These are phyloP conservation scores for Erythrophleum ivorense DNA, from an alignment of 331 rosid genomes.

Conservation along the genomic window DNA sequence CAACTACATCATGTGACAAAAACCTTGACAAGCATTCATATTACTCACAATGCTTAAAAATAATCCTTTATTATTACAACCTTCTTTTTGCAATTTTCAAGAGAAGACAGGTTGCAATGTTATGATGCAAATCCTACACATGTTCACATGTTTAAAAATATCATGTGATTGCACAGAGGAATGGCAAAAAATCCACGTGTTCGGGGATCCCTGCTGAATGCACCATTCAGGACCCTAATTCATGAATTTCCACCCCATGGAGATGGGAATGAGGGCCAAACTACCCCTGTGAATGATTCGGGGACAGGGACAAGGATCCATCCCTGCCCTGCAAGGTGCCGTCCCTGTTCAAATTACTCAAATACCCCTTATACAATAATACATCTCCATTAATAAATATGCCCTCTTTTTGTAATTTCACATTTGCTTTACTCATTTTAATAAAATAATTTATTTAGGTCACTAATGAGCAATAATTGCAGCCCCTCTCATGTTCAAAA, in stretches of 20 bases:
- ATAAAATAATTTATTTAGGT: too few species aligned
- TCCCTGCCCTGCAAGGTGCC: too few species aligned
- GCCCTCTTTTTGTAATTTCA: too few species aligned
- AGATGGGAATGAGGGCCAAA: background rate
- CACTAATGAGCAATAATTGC: too few species aligned
- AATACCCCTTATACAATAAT: too few species aligned
- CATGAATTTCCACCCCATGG: background rate
- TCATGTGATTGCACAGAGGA: background rate
- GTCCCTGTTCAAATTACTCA: background rate
- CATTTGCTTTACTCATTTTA: too few species aligned
- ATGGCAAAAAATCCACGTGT: background rate
- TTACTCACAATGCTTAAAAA: background rate
- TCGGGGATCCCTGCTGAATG: background rate
- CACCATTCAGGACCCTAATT: background rate
- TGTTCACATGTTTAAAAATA: background rate
- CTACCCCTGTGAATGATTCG: background rate
- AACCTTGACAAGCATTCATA: background rate
- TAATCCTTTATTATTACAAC: background rate
- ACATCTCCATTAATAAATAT: too few species aligned
- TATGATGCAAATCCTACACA: background rate
- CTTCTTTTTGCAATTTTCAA: background rate
- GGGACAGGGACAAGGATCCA: background rate
- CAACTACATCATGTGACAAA: background rate
- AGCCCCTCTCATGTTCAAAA: too few species aligned
- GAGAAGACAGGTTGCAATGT: conserved; percentile 1